phyloP scores from a whole-genome alignment of 768 basidiomycete genomes.

The Naganishia vaughanmartiniae region DNA sequence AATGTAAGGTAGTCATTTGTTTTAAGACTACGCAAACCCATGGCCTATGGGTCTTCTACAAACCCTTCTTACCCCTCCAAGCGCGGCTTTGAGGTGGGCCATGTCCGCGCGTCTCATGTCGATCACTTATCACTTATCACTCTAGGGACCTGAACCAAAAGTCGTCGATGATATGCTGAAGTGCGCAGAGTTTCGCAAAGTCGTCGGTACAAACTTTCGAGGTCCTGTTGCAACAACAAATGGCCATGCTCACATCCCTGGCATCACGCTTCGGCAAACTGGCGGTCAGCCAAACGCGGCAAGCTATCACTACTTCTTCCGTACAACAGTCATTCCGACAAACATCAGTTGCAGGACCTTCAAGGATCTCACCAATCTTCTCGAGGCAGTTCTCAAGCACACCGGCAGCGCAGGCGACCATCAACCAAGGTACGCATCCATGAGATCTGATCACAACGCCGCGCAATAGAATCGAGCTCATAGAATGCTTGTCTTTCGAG shows the following conservation, averaged over 20 bases:
- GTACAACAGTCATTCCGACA: constrained; percentile 2
- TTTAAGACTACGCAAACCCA: too few relatives aligned
- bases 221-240: neutral
- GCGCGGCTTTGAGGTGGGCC: neutral
- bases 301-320: neutral
- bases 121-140: neutral
- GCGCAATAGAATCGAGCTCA: neutral
- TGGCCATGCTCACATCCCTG: neutral
- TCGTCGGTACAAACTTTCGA: neutral
- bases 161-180: neutral
- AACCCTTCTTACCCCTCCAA: neutral
- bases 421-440: constrained; percentile 28
- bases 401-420: constrained; percentile 35
- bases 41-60: too few relatives aligned
- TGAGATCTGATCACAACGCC: neutral
- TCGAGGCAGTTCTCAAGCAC: constrained; percentile 35
- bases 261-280: constrained; percentile 5
- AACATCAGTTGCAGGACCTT: neutral
- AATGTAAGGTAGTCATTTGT: neutral
- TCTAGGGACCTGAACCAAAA: neutral
- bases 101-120: neutral
- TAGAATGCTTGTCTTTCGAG: neutral
- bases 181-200: neutral
- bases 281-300: constrained; percentile 15
- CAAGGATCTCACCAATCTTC: neutral